Percentiles rank a stretch among this genome's conserved stretches.
These are phyloP conservation scores for bread wheat (Triticum aestivum) DNA, from an alignment of 176 grass and related monocot species.

Conservation along the genomic window IWGSC_CS_RefSeq_v2.1 NC_057813.1:391366673-391367172, in stretches of 20 bases:
- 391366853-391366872: conserved; percentile 82
- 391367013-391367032: conserved; percentile 65
- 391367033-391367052: conserved; percentile 68
- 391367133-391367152: conserved; percentile 88
- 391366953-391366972: neutral
- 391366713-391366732: conserved; percentile 99
- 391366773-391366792: conserved; percentile 89
- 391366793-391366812: conserved; percentile 79
- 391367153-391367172: conserved; percentile 93
- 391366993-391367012: conserved; percentile 55
- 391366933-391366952: neutral
- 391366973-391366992: conserved; percentile 2
- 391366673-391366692: neutral
- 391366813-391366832: conserved; percentile 82
- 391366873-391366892: conserved; percentile 90
- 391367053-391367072: conserved; percentile 79
- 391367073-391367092: conserved; percentile 84
- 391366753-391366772: conserved; percentile 98
- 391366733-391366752: conserved; percentile 87
- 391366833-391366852: conserved; percentile 94
- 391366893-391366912: conserved; percentile 7
- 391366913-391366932: neutral
- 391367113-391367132: conserved; percentile 71
- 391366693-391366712: conserved; percentile 1
- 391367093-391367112: conserved; percentile 64